A percentile compares a stretch with the other conserved stretches of the same genome.
Conservation (phyloP, 805 yeast species). For the Vanderwaltozyma polyspora region DNA sequence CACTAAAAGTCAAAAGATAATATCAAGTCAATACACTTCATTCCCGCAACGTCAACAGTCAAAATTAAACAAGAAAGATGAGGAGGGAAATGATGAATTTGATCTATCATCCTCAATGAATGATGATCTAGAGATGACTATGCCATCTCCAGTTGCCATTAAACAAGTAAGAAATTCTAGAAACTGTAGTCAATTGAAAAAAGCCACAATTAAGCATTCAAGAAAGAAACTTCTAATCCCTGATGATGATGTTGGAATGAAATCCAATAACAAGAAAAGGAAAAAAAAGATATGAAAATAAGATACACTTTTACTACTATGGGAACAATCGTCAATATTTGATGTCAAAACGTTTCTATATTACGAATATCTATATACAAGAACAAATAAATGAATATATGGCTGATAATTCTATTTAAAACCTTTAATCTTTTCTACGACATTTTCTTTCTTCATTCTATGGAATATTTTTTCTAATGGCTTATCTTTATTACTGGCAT, state of each 20-base stretch:
- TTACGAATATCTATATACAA: not conserved
- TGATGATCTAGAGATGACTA: conserved; percentile 25
- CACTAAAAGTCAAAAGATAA: no score
- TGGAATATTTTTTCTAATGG: conserved; percentile 58
- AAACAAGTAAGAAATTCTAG: conserved; percentile 10
- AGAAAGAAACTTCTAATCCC: conserved; percentile 24
- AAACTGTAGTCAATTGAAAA: conserved; percentile 5
- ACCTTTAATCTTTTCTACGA: conserved; percentile 37
- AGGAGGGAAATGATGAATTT: conserved; percentile 16
- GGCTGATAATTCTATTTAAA: no score
- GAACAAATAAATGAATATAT: no score
- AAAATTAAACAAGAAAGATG: not conserved
- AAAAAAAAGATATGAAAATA: no score
- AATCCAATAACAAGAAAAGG: conserved; percentile 1
- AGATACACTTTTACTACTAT: no score
- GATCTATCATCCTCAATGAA: conserved; percentile 24
- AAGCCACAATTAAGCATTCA: conserved; percentile 5
- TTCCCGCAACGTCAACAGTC: conserved; percentile 1
- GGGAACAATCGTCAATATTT: not conserved
- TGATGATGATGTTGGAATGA: conserved; percentile 20
- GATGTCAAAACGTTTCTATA: no score
- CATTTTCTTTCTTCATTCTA: conserved; percentile 43
- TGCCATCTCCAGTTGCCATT: conserved; percentile 22
- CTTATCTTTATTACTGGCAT: conserved; percentile 29
- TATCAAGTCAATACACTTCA: not conserved